These are phyloP conservation scores for Diplodia mutila DNA, from an alignment of 2,329 filamentous ascomycete species.

Conservation along the genomic window DNA sequence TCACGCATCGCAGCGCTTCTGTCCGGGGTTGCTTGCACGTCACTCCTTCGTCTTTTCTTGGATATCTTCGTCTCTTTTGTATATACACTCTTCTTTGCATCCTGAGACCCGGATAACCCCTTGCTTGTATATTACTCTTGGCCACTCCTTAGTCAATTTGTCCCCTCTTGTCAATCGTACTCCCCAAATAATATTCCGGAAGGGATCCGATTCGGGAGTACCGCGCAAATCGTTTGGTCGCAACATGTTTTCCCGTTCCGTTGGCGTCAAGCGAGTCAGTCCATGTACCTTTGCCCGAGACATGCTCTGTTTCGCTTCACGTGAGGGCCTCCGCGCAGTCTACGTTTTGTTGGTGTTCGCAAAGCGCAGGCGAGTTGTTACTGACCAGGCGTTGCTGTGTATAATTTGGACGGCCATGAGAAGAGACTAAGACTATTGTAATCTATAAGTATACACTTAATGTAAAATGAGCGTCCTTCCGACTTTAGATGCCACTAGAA, in stretches of 20 bases:
- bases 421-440: not conserved
- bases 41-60: constrained; percentile 6
- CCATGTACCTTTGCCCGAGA: not conserved
- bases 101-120: not conserved
- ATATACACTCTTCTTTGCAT: constrained; percentile 5
- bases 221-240: not conserved
- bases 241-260: not conserved
- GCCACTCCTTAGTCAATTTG: constrained; percentile 6
- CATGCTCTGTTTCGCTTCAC: not conserved
- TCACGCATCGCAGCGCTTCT: constrained; percentile 5
- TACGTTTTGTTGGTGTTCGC: no score
- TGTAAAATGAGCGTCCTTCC: no score
- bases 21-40: not conserved
- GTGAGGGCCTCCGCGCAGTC: not conserved
- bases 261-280: not conserved
- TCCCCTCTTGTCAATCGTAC: not conserved
- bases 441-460: not conserved
- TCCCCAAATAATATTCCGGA: not conserved
- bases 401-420: not conserved
- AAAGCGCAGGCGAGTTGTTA: not conserved
- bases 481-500: no score
- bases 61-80: constrained; percentile 10
- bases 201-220: not conserved
- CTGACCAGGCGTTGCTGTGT: not conserved
- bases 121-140: constrained; percentile 15